Conservation (phyloP, 495 filamentous ascomycete genomes). For the Acidomyces sp. region DNA sequence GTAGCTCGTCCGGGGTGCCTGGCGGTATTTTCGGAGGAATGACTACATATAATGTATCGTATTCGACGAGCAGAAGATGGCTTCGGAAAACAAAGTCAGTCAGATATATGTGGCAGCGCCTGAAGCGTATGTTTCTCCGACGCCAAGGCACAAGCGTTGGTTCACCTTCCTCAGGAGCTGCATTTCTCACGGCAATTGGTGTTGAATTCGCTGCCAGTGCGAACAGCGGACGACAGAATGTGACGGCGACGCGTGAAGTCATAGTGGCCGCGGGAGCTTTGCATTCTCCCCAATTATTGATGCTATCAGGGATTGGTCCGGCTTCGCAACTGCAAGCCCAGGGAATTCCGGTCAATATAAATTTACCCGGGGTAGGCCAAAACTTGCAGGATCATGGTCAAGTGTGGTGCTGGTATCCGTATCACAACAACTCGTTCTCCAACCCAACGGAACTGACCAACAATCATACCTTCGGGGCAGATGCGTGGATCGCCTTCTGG, state of each 20-base stretch:
- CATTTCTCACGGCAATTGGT: constrained; percentile 6
- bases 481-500: constrained; percentile 16
- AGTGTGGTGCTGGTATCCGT: constrained; percentile 17
- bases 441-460: constrained; percentile 12
- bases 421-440: constrained; percentile 8
- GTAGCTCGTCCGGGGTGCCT: constrained; percentile 5
- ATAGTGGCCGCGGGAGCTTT: constrained; percentile 27
- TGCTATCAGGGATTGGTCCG: constrained; percentile 25
- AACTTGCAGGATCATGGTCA: constrained; percentile 23
- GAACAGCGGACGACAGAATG: constrained; percentile 5
- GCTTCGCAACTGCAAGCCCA: constrained; percentile 6
- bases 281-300: constrained; percentile 27
- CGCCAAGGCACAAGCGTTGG: too few species aligned
- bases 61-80: neutral
- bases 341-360: constrained; percentile 8
- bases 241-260: constrained; percentile 29
- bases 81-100: too few species aligned
- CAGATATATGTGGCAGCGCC: neutral
- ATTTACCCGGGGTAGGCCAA: constrained; percentile 21
- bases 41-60: constrained; percentile 2
- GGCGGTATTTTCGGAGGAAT: constrained; percentile 15
- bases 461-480: constrained; percentile 11
- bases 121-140: neutral
- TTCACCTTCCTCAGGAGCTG: neutral
- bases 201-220: constrained; percentile 14